A percentile compares a stretch with the other conserved stretches of the same genome.
Conservation (phyloP, 2,329 filamentous ascomycete species). For the Beauveria sp. region DNA sequence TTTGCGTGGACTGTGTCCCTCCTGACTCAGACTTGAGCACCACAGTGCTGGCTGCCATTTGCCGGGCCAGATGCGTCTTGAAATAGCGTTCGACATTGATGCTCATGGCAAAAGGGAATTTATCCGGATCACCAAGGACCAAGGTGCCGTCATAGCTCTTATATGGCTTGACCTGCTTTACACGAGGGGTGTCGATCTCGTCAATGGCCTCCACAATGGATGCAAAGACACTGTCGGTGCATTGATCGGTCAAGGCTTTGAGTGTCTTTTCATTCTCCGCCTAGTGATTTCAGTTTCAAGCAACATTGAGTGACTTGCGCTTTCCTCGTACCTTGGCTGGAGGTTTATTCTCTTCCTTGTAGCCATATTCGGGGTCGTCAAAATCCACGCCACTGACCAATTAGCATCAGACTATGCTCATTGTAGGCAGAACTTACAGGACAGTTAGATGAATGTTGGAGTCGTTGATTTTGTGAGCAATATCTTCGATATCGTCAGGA, state of each 20-base stretch:
- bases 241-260: conserved; percentile 56
- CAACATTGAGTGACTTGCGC: neutral
- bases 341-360: conserved; percentile 85
- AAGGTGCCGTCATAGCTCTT: conserved; percentile 73
- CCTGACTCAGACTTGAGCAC: conserved; percentile 48
- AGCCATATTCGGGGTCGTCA: conserved; percentile 81
- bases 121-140: conserved; percentile 68
- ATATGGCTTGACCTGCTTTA: conserved; percentile 70
- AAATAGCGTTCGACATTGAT: conserved; percentile 91
- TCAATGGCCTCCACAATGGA: conserved; percentile 80
- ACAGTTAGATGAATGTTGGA: conserved; percentile 71
- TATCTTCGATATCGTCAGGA: conserved; percentile 59
- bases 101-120: conserved; percentile 64
- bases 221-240: conserved; percentile 63
- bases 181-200: conserved; percentile 66
- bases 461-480: conserved; percentile 66
- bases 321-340: conserved; percentile 48
- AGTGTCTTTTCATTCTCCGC: conserved; percentile 64
- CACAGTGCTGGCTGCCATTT: conserved; percentile 71
- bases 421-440: conserved; percentile 48
- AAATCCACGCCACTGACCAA: conserved; percentile 74
- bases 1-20: conserved; percentile 43
- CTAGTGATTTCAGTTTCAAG: conserved; percentile 16
- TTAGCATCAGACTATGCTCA: conserved; percentile 15
- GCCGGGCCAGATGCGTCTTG: conserved; percentile 68